Conservation (phyloP, 495 filamentous ascomycete genomes). For the Arthonia radiata region DNA sequence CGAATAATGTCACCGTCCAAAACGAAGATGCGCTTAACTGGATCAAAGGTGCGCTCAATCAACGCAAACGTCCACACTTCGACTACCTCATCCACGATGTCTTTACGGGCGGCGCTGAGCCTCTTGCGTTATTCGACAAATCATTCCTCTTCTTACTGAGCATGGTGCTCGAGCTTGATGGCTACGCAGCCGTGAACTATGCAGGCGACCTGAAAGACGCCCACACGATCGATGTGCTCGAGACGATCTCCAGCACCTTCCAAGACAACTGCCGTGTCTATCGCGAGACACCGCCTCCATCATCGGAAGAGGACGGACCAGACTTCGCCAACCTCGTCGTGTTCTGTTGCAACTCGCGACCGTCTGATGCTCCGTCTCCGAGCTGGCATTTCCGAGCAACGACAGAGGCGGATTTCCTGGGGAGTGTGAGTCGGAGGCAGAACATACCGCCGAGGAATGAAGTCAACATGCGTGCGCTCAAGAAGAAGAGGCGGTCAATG, state of each 20-base stretch:
- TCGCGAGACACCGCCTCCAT: slow-evolving; percentile 39
- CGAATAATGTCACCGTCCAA: slow-evolving; percentile 48
- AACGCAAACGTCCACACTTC: slow-evolving; percentile 23
- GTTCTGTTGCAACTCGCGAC: slow-evolving; percentile 27
- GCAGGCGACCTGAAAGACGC: slow-evolving; percentile 69
- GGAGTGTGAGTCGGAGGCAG: slow-evolving; percentile 37
- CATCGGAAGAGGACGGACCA: slow-evolving; percentile 13
- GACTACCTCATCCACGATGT: slow-evolving; percentile 95
- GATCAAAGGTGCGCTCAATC: slow-evolving; percentile 14
- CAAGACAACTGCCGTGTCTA: slow-evolving; percentile 48
- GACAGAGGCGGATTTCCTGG: slow-evolving; percentile 37
- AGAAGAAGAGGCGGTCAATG: slow-evolving; percentile 21
- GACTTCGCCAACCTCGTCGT: slow-evolving; percentile 87
- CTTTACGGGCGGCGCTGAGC: slow-evolving; percentile 93
- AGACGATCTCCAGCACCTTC: slow-evolving; percentile 47
- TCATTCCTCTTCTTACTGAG: slow-evolving; percentile 51
- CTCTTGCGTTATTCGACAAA: slow-evolving; percentile 60
- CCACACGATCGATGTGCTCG: slow-evolving; percentile 31
- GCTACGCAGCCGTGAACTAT: slow-evolving; percentile 94
- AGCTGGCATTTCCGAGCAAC: slow-evolving; percentile 37
- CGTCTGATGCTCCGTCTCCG: slow-evolving; percentile 34
- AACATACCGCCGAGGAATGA: slow-evolving; percentile 56
- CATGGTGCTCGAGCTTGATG: slow-evolving; percentile 44
- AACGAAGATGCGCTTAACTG: slow-evolving; percentile 65
- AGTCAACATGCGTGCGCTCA: slow-evolving; percentile 23